Base-by-base conservation (phyloP, 73 alveolate genomes). In the Breviolum minutum region DNA sequence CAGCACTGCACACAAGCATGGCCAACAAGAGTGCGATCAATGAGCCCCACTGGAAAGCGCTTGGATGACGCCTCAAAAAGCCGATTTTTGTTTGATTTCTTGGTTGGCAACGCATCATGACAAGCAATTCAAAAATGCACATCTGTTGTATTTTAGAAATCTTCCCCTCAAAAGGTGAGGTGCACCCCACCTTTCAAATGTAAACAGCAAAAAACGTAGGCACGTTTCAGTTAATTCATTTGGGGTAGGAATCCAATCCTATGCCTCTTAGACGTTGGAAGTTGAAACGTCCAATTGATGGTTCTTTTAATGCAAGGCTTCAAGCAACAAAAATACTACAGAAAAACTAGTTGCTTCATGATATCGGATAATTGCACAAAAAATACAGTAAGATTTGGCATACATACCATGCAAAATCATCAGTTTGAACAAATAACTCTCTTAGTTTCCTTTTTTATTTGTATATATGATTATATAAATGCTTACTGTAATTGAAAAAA, bases 31-130 rank as follows among this genome's bases (percentile, higher is more conserved):
- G 26, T 19, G 97, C 97, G 63, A 69, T 8, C 62, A 90, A 40
- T 10, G 88, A 71, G 7, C 97, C 97, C 87, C 88, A 90, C 48
- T 68, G 83, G 68, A 63, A 90, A 62, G 76, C 88, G 16, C 63
- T 69, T 87, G 97, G 97, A 80, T 81, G 82, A 70, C 61, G 92
- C 61, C 48, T 63, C 24, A 83, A 54, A 40, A 83, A 83, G 32
- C 71, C 48, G 74, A 83, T 70, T 32, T 54, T 40, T 5, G 92
- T 2, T 17, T 68, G 77, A 40, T 61, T 83, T 73, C 88, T 80
- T 62, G n/a, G 86, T 19, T 73, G 54, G 30, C 54, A 29, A 13
- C 2, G 82, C 26, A 8, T 0, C 19, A 71, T 71, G 30, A 20
- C 10, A 71, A 20, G 26, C 26, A 20, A 71, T 20, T 11, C 10